These are phyloP conservation scores for Abortiporus biennis DNA, from an alignment of 1,284 basidiomycete species.

Conservation along the genomic window DNA sequence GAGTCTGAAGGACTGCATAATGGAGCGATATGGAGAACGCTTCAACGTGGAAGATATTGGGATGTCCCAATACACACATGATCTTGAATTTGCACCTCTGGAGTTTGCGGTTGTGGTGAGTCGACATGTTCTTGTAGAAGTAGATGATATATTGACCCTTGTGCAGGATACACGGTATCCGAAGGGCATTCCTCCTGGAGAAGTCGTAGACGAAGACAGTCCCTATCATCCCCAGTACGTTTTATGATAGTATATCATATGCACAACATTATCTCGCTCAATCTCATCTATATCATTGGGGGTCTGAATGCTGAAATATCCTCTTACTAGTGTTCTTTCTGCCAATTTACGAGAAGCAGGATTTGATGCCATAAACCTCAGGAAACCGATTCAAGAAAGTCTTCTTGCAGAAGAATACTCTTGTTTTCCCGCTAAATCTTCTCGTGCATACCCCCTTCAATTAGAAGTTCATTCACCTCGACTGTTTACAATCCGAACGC, in stretches of 20 bases:
- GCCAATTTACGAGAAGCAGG: background rate
- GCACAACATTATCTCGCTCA: too few species aligned
- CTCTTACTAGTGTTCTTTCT: too few species aligned
- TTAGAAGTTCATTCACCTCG: background rate
- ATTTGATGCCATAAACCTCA: background rate
- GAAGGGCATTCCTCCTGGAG: background rate
- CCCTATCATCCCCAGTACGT: too few species aligned
- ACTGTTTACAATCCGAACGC: conserved; percentile 5
- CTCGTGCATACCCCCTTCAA: background rate
- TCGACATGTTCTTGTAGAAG: background rate
- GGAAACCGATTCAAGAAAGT: too few species aligned
- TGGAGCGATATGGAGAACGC: conserved; percentile 5
- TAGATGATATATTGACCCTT: background rate
- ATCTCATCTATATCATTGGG: too few species aligned
- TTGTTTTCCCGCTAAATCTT: too few species aligned
- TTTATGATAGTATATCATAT: too few species aligned
- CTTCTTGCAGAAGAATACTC: too few species aligned
- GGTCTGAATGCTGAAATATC: too few species aligned
- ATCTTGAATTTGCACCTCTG: conserved; percentile 7
- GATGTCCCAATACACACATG: conserved; percentile 7
- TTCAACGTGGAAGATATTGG: conserved; percentile 12
- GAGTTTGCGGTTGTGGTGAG: conserved; percentile 14
- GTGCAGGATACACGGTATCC: background rate
- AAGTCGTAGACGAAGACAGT: too few species aligned
- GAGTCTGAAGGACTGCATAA: background rate